A percentile compares a stretch with the other conserved stretches of the same genome.
Conservation (phyloP, 495 filamentous ascomycete species). For the Tuber melanosporum region DNA sequence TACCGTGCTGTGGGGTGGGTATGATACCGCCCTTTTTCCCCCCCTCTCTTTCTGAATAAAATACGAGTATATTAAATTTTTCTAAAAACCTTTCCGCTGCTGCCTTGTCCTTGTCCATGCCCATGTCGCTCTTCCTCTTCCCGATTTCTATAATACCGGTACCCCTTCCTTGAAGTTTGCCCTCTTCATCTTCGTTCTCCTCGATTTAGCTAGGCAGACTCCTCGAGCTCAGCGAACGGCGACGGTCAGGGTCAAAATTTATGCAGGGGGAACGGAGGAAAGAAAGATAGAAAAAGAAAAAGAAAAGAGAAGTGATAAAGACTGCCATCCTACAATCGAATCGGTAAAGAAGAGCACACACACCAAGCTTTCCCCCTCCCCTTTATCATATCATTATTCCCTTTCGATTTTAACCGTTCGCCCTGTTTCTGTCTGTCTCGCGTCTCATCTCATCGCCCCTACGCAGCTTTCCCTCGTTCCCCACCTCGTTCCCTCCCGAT, state of each 20-base stretch:
- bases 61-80: too few relatives aligned
- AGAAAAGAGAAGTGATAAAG: neutral
- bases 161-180: neutral
- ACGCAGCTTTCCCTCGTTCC: neutral
- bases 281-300: neutral
- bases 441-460: slow-evolving; percentile 26
- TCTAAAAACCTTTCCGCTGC: neutral
- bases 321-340: neutral
- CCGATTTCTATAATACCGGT: neutral
- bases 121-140: neutral
- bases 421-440: slow-evolving; percentile 10
- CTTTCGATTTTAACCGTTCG: slow-evolving; percentile 3
- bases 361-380: neutral
- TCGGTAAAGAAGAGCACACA: neutral
- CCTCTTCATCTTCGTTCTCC: neutral
- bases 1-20: neutral
- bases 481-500: slow-evolving; percentile 7
- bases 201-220: slow-evolving; percentile 1
- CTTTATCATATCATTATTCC: neutral
- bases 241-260: neutral
- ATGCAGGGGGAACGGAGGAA: slow-evolving; percentile 3
- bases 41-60: neutral
- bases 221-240: neutral
- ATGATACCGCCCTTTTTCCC: neutral
- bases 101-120: neutral